Evolutionary conservation across 2,329 filamentous ascomycete species (phyloP).

Genomic region (Exophiala oligosperma): DNA sequence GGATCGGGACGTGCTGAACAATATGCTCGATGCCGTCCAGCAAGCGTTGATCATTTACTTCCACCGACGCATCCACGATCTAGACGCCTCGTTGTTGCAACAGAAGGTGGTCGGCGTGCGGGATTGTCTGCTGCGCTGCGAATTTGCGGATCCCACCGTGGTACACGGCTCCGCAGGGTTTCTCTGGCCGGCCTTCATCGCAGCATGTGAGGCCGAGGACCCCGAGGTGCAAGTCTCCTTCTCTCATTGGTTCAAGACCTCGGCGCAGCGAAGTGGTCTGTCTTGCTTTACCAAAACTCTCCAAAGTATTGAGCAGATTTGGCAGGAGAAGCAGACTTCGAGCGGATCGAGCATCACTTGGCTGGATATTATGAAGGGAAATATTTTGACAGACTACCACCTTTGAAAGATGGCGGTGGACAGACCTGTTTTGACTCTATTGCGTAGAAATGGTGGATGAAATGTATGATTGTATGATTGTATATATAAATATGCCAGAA

Average conservation of each 20-base stretch:
- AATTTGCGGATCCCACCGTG: constrained; percentile 35
- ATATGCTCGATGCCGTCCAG: constrained; percentile 42
- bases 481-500: too few relatives aligned
- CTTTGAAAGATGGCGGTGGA: background rate
- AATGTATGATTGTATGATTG: too few relatives aligned
- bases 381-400: background rate
- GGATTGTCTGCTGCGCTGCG: constrained; percentile 39
- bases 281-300: constrained; percentile 31
- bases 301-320: constrained; percentile 28
- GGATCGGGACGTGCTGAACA: constrained; percentile 28
- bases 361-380: background rate
- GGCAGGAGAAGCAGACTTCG: constrained; percentile 31
- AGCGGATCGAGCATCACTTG: background rate
- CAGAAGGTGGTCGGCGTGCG: constrained; percentile 38
- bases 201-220: constrained; percentile 21
- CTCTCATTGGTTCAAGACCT: constrained; percentile 36
- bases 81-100: constrained; percentile 44
- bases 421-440: background rate
- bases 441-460: too few relatives aligned
- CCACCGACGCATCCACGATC: constrained; percentile 45
- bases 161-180: constrained; percentile 40
- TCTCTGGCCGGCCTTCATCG: constrained; percentile 48
- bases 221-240: constrained; percentile 36
- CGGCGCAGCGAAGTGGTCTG: constrained; percentile 34
- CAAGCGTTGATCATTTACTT: constrained; percentile 49